Evolutionary conservation across 208 protist species (phyloP), one percentile per base, ranked within the genome.

Genomic region (Leishmania major): DNA sequence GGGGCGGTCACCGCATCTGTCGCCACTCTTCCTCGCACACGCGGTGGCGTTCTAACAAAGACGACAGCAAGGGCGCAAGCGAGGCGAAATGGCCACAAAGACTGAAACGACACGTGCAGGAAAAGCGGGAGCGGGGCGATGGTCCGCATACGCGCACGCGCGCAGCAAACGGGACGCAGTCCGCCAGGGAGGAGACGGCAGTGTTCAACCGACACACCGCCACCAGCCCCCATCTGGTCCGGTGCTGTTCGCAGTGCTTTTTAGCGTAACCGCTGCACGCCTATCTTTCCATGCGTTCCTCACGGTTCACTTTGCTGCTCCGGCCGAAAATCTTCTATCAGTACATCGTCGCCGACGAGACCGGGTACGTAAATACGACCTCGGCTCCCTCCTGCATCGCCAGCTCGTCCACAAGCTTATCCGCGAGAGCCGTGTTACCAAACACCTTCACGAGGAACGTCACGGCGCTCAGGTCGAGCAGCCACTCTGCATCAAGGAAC

Each of bases 401-500:
- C 59, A 96, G 85, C 77, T 94, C 91, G 74, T 96, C 93, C 10
- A 93, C 93, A 6, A 96, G 89, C 49, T 86, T 83, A 73, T 96
- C 91, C 0, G 92, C 90, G 10, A 85, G 49, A 66, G 87, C 80
- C 4, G 81, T 72, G 71, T 87, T 86, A 11, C 86, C 92, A 85
- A 90, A 93, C 45, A 95, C 92, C 75, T 95, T 81, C 37, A 97
- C 91, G 31, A 97, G 87, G 81, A 97, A 97, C 28, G 94, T 97
- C 22, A 97, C 85, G 66, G 91, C 92, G 45, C 85, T 95, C 25
- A 93, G 84, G 87, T 95, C 94, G 22, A 97, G 87, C 84, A 95
- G 86, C 92, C 94, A 97, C 87, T 97, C 92, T 7, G 92, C 92
- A 72, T 97, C 94, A 17, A 95, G 81, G 82, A 97, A 95, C 55